phyloP scores from a whole-genome alignment of 139 green algal species.

The Auxenochlorella protothecoides region DNA sequence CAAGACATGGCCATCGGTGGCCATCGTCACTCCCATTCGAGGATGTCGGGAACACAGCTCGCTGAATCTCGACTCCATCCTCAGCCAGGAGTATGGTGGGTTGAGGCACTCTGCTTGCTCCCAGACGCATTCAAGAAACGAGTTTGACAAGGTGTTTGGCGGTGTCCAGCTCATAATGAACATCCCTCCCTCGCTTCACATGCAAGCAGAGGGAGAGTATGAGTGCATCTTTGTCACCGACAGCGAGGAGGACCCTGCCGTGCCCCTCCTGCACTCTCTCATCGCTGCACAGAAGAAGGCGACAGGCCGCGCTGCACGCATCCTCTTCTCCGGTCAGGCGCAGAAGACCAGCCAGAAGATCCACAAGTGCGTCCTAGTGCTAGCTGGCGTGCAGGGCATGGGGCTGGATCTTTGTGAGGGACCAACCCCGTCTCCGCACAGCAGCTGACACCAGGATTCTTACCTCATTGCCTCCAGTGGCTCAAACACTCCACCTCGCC shows the following conservation, averaged over 20 bases:
- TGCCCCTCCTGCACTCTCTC: not conserved
- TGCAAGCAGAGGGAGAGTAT: too few species aligned
- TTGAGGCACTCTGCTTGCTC: too few species aligned
- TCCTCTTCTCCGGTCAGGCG: conserved; percentile 37
- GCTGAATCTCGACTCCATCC: conserved; percentile 49
- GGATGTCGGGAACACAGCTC: conserved; percentile 46
- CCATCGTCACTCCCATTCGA: conserved; percentile 58
- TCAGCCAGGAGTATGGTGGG: conserved; percentile 43
- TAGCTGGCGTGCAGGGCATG: too few species aligned
- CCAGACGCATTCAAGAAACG: too few species aligned
- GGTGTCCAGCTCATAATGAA: too few species aligned
- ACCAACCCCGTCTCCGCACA: too few species aligned
- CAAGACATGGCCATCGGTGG: conserved; percentile 27
- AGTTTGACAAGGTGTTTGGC: too few species aligned
- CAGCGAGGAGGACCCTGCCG: conserved; percentile 30
- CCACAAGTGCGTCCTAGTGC: conserved; percentile 44
- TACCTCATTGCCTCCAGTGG: too few species aligned
- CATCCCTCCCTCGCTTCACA: too few species aligned
- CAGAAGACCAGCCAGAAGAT: conserved; percentile 64
- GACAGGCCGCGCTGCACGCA: not conserved
- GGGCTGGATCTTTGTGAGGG: too few species aligned
- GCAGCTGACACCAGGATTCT: too few species aligned
- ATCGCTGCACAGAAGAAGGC: not conserved
- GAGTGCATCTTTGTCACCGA: conserved; percentile 74
- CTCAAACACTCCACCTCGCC: too few species aligned